These are phyloP conservation scores for Gossypium gossypioides DNA, from an alignment of 441 rosid species.

Conservation along the genomic window DNA sequence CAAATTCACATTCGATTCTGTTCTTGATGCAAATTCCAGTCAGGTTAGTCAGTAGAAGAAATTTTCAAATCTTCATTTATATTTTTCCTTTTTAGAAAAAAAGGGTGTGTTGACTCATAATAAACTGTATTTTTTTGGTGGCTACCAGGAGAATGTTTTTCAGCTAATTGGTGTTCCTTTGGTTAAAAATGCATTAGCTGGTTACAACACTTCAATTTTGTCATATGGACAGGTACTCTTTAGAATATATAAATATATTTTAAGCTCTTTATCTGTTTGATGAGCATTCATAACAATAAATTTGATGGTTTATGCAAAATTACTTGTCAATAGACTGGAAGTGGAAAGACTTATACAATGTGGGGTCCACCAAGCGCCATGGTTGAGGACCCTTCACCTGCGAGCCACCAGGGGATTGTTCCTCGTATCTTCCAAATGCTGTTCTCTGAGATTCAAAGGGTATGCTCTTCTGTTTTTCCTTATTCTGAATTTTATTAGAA, in stretches of 20 bases:
- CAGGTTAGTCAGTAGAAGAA: slow-evolving; percentile 41
- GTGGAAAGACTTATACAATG: slow-evolving; percentile 88
- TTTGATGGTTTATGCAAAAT: background rate
- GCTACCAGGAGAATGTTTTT: slow-evolving; percentile 59
- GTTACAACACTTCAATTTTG: slow-evolving; percentile 71
- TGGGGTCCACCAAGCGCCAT: slow-evolving; percentile 96
- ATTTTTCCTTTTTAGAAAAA: background rate
- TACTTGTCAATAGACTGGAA: slow-evolving; percentile 53
- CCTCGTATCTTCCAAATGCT: slow-evolving; percentile 77
- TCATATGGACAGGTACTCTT: slow-evolving; percentile 77
- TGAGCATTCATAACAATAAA: background rate
- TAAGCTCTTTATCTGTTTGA: background rate
- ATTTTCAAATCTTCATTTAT: background rate
- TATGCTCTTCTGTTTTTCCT: slow-evolving; percentile 25
- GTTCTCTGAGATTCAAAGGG: slow-evolving; percentile 65
- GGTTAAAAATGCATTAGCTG: slow-evolving; percentile 65
- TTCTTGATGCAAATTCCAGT: slow-evolving; percentile 58
- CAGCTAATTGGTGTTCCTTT: slow-evolving; percentile 64
- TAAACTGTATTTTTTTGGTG: slow-evolving; percentile 16
- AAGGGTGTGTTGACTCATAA: background rate
- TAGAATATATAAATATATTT: background rate
- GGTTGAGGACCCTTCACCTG: slow-evolving; percentile 70
- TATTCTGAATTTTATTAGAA: background rate
- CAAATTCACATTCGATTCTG: slow-evolving; percentile 61
- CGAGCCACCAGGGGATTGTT: slow-evolving; percentile 65